Conservation (phyloP, 179 eudicot species). For the Vitellaria paradoxa region DNA sequence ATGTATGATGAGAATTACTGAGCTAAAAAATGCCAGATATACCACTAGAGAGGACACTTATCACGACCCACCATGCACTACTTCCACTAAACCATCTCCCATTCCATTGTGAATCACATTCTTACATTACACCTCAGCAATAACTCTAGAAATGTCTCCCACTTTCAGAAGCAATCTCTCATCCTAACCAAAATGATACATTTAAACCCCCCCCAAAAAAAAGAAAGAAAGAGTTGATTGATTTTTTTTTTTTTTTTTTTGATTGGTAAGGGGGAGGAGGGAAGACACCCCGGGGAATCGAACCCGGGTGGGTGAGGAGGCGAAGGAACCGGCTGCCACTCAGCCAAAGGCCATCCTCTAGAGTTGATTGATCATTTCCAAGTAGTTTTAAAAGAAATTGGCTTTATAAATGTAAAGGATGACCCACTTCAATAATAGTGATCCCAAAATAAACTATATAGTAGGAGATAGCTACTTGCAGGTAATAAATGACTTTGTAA, state of each 20-base stretch:
- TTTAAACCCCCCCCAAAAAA: background rate
- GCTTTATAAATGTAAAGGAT: too few species aligned
- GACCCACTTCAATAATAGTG: too few species aligned
- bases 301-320: too few species aligned
- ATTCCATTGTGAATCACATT: background rate
- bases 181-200: background rate
- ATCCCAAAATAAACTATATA: too few species aligned
- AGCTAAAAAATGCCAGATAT: background rate
- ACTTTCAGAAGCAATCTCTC: background rate
- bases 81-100: background rate
- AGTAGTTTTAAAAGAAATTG: too few species aligned
- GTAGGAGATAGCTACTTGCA: background rate
- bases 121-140: background rate
- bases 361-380: background rate
- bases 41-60: background rate
- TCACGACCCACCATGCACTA: background rate
- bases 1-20: too few species aligned
- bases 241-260: too few species aligned
- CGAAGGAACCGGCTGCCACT: too few species aligned
- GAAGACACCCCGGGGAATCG: too few species aligned
- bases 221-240: too few species aligned
- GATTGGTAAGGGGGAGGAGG: too few species aligned
- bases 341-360: background rate
- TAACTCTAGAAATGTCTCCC: background rate
- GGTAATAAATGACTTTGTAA: background rate